Percentiles rank a stretch among this genome's conserved stretches.
These are phyloP conservation scores for Solanum dulcamara DNA, from an alignment of 257 asterid genomes.

Conservation along the genomic window DNA sequence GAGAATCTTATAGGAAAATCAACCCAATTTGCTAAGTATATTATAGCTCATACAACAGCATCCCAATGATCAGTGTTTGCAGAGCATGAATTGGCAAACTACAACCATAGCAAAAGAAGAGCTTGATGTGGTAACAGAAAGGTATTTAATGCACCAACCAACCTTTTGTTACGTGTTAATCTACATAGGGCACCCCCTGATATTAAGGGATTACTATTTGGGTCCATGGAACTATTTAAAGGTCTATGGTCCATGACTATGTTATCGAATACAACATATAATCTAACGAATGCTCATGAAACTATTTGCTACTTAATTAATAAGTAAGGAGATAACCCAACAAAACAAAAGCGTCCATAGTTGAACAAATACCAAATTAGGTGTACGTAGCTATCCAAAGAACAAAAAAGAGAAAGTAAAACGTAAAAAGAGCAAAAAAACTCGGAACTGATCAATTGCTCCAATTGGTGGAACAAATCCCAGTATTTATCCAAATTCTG, in stretches of 20 bases:
- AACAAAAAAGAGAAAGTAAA: not conserved
- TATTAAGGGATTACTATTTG: not conserved
- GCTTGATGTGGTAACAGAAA: not conserved
- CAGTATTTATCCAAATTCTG: not conserved
- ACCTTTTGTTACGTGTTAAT: not conserved
- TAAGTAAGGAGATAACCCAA: not conserved
- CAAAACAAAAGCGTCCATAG: not conserved
- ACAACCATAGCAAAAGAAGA: not conserved
- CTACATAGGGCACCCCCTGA: not conserved
- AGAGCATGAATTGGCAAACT: not conserved
- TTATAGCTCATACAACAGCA: not conserved
- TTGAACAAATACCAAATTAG: not conserved
- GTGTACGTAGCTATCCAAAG: not conserved
- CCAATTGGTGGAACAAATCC: not conserved
- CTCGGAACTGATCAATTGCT: not conserved
- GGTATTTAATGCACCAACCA: not conserved
- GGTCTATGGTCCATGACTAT: not conserved
- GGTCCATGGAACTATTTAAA: not conserved
- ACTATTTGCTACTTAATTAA: not conserved
- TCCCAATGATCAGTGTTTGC: not conserved
- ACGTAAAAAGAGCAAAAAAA: not conserved
- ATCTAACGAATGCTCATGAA: not conserved
- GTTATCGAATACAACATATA: not conserved
- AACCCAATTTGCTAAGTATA: not conserved
- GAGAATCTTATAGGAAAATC: not conserved